Conservation (phyloP, 257 asterid genomes). For the Solanum sparsipilum region DNA sequence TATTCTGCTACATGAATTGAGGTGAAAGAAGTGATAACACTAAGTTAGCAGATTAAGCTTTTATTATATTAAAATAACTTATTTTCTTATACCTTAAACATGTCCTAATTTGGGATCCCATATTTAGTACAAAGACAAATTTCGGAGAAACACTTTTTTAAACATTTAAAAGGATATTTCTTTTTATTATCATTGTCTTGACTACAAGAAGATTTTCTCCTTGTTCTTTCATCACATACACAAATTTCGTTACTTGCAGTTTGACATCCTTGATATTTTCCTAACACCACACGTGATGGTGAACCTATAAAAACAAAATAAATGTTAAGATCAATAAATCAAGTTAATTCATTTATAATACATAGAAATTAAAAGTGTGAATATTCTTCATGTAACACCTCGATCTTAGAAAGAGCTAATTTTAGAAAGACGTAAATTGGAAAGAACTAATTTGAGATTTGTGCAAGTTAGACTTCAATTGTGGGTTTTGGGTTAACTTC, state of each 20-base stretch:
- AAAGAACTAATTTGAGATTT: too few species aligned
- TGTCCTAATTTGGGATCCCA: not conserved
- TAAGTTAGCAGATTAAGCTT: too few species aligned
- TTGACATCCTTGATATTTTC: not conserved
- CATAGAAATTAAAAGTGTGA: not conserved
- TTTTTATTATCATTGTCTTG: not conserved
- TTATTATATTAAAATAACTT: too few species aligned
- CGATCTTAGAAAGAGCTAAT: too few species aligned
- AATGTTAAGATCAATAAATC: not conserved
- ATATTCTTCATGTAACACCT: not conserved
- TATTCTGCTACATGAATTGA: not conserved
- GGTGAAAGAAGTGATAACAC: not conserved
- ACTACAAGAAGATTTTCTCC: not conserved
- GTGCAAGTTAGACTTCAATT: too few species aligned
- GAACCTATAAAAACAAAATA: not conserved
- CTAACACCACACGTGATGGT: not conserved
- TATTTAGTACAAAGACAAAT: too few species aligned
- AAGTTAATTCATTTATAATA: not conserved
- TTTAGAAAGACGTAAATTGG: too few species aligned
- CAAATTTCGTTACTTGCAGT: not conserved
- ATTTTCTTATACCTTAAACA: not conserved
- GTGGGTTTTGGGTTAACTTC: too few species aligned
- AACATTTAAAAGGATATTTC: not conserved
- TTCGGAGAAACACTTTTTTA: not conserved
- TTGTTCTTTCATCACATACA: not conserved